Percentiles rank a stretch among this genome's conserved stretches.
Conservation (phyloP, 305 asterid species). For the Solanum chacoense region DNA sequence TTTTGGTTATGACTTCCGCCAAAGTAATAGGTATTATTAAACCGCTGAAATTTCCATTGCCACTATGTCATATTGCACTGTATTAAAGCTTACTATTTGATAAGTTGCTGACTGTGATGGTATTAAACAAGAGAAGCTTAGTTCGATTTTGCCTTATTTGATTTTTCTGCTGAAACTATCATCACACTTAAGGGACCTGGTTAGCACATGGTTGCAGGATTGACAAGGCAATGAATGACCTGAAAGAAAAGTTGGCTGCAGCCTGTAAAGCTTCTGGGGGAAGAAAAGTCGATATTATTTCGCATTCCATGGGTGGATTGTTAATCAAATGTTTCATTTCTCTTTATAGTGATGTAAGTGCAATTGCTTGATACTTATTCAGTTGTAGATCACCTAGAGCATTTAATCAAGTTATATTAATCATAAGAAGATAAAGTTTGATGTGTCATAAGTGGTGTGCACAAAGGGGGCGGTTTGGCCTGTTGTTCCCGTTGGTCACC, state of each 20-base stretch:
- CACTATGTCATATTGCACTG: background rate
- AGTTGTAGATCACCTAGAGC: background rate
- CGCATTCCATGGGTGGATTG: conserved; percentile 98
- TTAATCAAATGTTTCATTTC: conserved; percentile 68
- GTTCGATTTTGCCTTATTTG: background rate
- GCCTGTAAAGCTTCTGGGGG: conserved; percentile 90
- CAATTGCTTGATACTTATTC: background rate
- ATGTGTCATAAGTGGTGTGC: background rate
- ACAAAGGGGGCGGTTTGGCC: background rate
- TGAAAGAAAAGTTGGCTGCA: conserved; percentile 53
- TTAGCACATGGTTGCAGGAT: conserved; percentile 35
- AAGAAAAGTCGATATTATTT: conserved; percentile 77
- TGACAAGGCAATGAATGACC: conserved; percentile 58
- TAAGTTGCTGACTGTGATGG: background rate
- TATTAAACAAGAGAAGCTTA: background rate
- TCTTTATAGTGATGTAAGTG: conserved; percentile 63
- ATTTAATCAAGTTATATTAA: background rate
- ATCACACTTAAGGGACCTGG: background rate
- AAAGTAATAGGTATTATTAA: conserved; percentile 69
- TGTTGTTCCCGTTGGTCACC: background rate
- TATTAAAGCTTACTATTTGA: background rate
- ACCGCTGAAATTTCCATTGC: background rate
- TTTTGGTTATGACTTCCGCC: conserved; percentile 92
- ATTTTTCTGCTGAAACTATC: background rate
- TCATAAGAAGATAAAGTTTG: background rate